phyloP scores from a whole-genome alignment of 805 yeast species.

The Starmera amethionina region DNA sequence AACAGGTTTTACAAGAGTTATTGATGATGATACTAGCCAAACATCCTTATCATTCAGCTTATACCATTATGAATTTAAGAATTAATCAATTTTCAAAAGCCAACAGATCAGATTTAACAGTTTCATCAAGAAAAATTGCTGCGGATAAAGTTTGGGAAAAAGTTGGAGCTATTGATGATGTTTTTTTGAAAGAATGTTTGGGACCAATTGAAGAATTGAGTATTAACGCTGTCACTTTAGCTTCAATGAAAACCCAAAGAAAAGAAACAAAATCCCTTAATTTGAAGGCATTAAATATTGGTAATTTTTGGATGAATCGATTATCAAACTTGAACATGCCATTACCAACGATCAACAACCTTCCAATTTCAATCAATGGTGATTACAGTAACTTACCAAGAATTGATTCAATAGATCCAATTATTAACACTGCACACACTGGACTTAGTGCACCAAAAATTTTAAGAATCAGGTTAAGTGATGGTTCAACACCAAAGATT shows the following conservation, averaged over 20 bases:
- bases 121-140: conserved; percentile 38
- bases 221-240: conserved; percentile 38
- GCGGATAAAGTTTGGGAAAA: conserved; percentile 39
- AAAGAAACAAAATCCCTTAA: conserved; percentile 11
- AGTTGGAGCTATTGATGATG: conserved; percentile 20
- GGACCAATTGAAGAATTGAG: conserved; percentile 41
- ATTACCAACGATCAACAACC: conserved; percentile 50
- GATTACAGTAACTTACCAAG: conserved; percentile 37
- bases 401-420: conserved; percentile 34
- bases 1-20: conserved; percentile 37
- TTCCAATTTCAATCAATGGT: conserved; percentile 30
- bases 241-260: conserved; percentile 33
- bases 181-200: conserved; percentile 23
- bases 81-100: conserved; percentile 28
- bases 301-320: conserved; percentile 47
- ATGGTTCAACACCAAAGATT: conserved; percentile 50
- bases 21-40: conserved; percentile 35
- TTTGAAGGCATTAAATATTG: conserved; percentile 26
- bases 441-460: conserved; percentile 90
- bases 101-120: conserved; percentile 24
- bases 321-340: conserved; percentile 45
- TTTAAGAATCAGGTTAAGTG: conserved; percentile 38
- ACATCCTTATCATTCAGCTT: conserved; percentile 70
- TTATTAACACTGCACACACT: conserved; percentile 55
- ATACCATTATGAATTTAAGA: conserved; percentile 49